Percentiles rank a stretch among this genome's conserved stretches.
Evolutionary conservation across 2,329 filamentous ascomycete species (phyloP).

Genomic region (Pyrenophora graminea): DNA sequence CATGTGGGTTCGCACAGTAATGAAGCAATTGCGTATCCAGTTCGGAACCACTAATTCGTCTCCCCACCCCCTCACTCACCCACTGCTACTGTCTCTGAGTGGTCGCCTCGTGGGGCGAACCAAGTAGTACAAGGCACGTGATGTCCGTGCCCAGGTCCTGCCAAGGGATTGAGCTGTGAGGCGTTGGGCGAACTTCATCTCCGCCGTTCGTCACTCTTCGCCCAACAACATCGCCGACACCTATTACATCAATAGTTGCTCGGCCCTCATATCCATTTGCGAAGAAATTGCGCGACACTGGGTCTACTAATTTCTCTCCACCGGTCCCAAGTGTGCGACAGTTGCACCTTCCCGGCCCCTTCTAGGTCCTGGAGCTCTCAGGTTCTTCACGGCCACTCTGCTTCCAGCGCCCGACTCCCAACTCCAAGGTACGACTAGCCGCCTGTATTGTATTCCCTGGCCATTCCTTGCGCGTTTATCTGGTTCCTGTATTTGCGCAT

Average conservation of each 20-base stretch:
- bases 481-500: constrained; percentile 32
- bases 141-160: constrained; percentile 15
- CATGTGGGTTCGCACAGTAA: too few relatives aligned
- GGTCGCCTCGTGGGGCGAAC: constrained; percentile 1
- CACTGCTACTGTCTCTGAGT: neutral
- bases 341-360: constrained; percentile 16
- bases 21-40: too few relatives aligned
- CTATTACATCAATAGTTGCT: constrained; percentile 22
- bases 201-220: constrained; percentile 21
- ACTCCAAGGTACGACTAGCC: constrained; percentile 36
- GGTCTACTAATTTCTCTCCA: constrained; percentile 15
- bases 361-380: constrained; percentile 27
- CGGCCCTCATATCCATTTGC: constrained; percentile 27
- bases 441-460: constrained; percentile 30
- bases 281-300: constrained; percentile 16
- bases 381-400: constrained; percentile 25
- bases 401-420: constrained; percentile 20
- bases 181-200: constrained; percentile 16
- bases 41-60: neutral
- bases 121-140: constrained; percentile 7
- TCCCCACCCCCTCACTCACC: neutral
- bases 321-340: constrained; percentile 9
- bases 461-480: constrained; percentile 22
- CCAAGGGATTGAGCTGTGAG: constrained; percentile 7
- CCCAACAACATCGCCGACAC: constrained; percentile 25